phyloP scores from a whole-genome alignment of 305 asterid genomes.

The Fraxinus xanthoxyloides region DNA sequence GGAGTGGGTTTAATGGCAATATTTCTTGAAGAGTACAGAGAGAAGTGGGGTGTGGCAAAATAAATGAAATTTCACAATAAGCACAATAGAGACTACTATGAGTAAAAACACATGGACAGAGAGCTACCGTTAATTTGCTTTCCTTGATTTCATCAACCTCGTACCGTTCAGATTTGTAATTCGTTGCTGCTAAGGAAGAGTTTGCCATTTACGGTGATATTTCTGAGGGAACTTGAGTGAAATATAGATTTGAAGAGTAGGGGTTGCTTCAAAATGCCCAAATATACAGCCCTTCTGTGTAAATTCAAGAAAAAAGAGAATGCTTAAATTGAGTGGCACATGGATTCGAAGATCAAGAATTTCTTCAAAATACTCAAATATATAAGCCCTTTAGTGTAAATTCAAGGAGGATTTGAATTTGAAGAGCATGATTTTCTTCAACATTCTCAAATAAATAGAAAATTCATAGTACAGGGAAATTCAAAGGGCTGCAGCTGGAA shows the following conservation, averaged over 20 bases:
- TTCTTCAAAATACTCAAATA: slow-evolving; percentile 29
- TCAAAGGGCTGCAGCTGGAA: neutral
- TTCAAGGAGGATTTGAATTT: neutral
- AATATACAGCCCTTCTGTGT: slow-evolving; percentile 29
- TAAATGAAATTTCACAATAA: slow-evolving; percentile 64
- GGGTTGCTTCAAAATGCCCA: slow-evolving; percentile 29
- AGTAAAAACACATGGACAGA: slow-evolving; percentile 71
- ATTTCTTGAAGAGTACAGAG: slow-evolving; percentile 56
- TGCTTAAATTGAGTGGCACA: neutral
- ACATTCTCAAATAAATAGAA: slow-evolving; percentile 33
- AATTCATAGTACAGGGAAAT: slow-evolving; percentile 17
- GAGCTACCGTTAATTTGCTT: slow-evolving; percentile 67
- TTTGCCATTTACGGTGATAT: slow-evolving; percentile 35
- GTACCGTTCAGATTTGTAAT: slow-evolving; percentile 30
- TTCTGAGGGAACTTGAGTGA: neutral
- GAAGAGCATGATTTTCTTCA: slow-evolving; percentile 9
- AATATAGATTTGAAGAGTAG: slow-evolving; percentile 5
- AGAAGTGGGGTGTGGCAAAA: slow-evolving; percentile 86
- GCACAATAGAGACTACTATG: slow-evolving; percentile 46
- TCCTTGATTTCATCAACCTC: slow-evolving; percentile 47
- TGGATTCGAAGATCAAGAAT: neutral
- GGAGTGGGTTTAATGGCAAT: slow-evolving; percentile 40
- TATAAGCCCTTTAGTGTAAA: slow-evolving; percentile 1
- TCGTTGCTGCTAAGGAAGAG: slow-evolving; percentile 20
- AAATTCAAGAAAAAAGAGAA: neutral